A percentile compares a stretch with the other conserved stretches of the same genome.
Evolutionary conservation across 1,284 basidiomycete species (phyloP).

Genomic region (Salmacisia buchloeana): DNA sequence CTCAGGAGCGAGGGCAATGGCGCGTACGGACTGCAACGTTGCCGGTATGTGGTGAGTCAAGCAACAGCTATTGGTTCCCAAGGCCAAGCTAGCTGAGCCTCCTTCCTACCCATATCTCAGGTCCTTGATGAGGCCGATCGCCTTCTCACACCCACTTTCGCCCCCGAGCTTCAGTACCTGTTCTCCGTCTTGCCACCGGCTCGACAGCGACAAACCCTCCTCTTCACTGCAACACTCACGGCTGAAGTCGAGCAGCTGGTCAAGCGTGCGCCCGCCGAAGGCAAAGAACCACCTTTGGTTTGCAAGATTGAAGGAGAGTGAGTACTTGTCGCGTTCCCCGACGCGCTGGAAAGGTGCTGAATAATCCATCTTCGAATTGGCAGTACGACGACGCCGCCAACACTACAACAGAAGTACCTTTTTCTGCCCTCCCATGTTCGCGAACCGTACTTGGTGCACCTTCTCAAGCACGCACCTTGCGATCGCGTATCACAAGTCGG

Average conservation of each 20-base stretch:
- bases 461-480: slow-evolving; percentile 76
- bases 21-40: slow-evolving; percentile 67
- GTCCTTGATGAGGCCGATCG: slow-evolving; percentile 89
- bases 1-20: slow-evolving; percentile 66
- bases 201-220: slow-evolving; percentile 71
- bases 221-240: slow-evolving; percentile 94
- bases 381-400: slow-evolving; percentile 76
- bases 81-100: neutral
- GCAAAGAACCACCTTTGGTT: slow-evolving; percentile 80
- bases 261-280: slow-evolving; percentile 63
- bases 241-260: slow-evolving; percentile 77
- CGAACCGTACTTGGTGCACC: slow-evolving; percentile 83
- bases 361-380: neutral
- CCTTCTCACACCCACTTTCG: slow-evolving; percentile 81
- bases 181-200: slow-evolving; percentile 74
- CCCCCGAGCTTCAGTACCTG: slow-evolving; percentile 69
- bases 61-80: neutral
- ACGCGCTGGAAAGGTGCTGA: too few relatives aligned
- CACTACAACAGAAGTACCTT: slow-evolving; percentile 80
- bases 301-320: slow-evolving; percentile 74
- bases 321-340: slow-evolving; percentile 49
- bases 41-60: slow-evolving; percentile 72
- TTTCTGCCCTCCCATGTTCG: slow-evolving; percentile 92
- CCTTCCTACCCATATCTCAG: neutral
- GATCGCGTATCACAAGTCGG: slow-evolving; percentile 51